phyloP scores from a whole-genome alignment of 306 rosid genomes.

The Trifolium pratense region DNA sequence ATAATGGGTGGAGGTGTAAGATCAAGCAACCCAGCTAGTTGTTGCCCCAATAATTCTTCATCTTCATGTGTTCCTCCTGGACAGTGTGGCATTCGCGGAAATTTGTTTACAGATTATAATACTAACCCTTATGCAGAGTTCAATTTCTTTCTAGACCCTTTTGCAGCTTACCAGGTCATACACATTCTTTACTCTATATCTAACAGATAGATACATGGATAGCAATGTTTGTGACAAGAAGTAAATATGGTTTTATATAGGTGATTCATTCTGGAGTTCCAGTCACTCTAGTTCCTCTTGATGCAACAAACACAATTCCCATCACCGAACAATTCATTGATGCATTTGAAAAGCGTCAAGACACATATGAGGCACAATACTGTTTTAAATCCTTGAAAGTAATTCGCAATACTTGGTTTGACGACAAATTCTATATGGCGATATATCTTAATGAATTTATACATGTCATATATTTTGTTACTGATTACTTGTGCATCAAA shows the following conservation, averaged over 20 bases:
- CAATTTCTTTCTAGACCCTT: constrained; percentile 89
- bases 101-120: constrained; percentile 69
- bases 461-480: neutral
- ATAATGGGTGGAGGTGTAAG: constrained; percentile 95
- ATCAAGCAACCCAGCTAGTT: constrained; percentile 81
- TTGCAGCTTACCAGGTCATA: constrained; percentile 90
- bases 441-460: constrained; percentile 24
- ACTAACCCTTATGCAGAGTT: constrained; percentile 90
- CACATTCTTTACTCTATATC: too few species aligned
- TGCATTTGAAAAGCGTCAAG: constrained; percentile 63
- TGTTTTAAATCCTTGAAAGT: constrained; percentile 81
- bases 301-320: constrained; percentile 91
- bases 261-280: constrained; percentile 95
- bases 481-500: neutral
- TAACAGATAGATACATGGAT: too few species aligned
- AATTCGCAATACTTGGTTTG: constrained; percentile 80
- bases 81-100: constrained; percentile 89
- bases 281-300: constrained; percentile 88
- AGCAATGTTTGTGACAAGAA: neutral
- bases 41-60: constrained; percentile 73
- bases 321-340: constrained; percentile 65
- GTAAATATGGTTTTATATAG: constrained; percentile 43
- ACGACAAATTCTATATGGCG: constrained; percentile 68
- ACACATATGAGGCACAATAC: constrained; percentile 81
- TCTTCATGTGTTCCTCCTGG: constrained; percentile 64